These are phyloP conservation scores for Neurospora hispaniola DNA, from an alignment of 495 filamentous ascomycete species.

Conservation along the genomic window DNA sequence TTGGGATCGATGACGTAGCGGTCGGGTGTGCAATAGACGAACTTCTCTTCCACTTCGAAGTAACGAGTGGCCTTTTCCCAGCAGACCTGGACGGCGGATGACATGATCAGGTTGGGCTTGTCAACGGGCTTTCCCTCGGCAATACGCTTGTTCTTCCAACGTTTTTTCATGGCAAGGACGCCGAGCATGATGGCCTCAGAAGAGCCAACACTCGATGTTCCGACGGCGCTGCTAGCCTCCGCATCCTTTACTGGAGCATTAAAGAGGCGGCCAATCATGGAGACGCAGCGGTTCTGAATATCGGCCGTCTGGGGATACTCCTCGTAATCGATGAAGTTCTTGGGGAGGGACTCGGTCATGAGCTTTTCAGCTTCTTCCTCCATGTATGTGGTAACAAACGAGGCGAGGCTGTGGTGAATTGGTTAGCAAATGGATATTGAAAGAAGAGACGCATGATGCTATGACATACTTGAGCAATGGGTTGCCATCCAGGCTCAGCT, in stretches of 20 bases:
- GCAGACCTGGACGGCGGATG: constrained; percentile 84
- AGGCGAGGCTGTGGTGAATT: constrained; percentile 45
- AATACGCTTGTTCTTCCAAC: constrained; percentile 77
- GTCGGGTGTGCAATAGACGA: constrained; percentile 70
- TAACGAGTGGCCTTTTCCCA: constrained; percentile 96
- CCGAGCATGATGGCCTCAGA: constrained; percentile 88
- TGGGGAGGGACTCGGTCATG: constrained; percentile 78
- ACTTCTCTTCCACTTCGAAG: constrained; percentile 85
- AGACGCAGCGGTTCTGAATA: constrained; percentile 86
- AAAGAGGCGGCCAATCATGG: constrained; percentile 87
- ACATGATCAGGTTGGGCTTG: constrained; percentile 84
- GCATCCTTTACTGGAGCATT: constrained; percentile 48
- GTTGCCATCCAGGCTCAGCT: constrained; percentile 81
- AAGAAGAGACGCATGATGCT: background rate
- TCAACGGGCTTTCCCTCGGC: constrained; percentile 65
- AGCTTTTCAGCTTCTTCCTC: constrained; percentile 86
- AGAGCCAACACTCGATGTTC: constrained; percentile 75
- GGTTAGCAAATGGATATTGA: background rate
- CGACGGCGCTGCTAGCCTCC: constrained; percentile 50
- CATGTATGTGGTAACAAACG: constrained; percentile 85
- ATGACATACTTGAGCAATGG: constrained; percentile 67
- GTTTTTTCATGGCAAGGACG: constrained; percentile 89
- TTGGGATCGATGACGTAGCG: constrained; percentile 82
- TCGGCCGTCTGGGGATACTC: constrained; percentile 83
- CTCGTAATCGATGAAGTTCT: constrained; percentile 93